A percentile compares a stretch with the other conserved stretches of the same genome.
Evolutionary conservation across 257 asterid species (phyloP).

Genomic region (Orobanche coerulescens): DNA sequence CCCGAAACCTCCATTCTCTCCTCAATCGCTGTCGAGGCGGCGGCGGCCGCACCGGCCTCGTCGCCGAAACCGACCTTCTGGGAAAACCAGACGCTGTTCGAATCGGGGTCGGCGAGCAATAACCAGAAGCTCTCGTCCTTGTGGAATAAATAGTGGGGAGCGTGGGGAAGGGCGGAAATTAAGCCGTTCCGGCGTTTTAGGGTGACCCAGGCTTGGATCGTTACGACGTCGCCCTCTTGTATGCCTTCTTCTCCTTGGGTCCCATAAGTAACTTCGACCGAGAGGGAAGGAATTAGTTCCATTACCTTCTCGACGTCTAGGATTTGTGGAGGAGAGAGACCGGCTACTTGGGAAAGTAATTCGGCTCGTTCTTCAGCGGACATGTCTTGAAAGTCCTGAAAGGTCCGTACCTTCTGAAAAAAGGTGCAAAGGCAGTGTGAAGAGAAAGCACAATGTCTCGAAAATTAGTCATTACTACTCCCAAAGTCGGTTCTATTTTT

Average conservation of each 20-base stretch:
- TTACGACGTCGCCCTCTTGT: conserved; percentile 81
- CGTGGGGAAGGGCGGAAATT: conserved; percentile 61
- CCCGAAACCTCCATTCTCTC: conserved; percentile 63
- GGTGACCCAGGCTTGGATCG: conserved; percentile 75
- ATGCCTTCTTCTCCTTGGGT: conserved; percentile 92
- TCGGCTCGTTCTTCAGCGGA: conserved; percentile 48
- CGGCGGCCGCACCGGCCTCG: conserved; percentile 50
- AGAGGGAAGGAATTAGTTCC: conserved; percentile 57
- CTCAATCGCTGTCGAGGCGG: conserved; percentile 58
- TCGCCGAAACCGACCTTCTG: conserved; percentile 61
- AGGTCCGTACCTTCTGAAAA: conserved; percentile 48
- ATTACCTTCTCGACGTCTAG: conserved; percentile 73
- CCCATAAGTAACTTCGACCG: conserved; percentile 61
- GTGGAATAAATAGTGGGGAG: conserved; percentile 70
- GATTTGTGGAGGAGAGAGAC: conserved; percentile 44
- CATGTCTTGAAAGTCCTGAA: conserved; percentile 58
- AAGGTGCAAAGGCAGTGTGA: conserved; percentile 17
- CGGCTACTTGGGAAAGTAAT: conserved; percentile 55
- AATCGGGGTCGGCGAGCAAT: conserved; percentile 62
- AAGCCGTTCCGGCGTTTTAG: conserved; percentile 66
- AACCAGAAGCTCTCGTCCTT: conserved; percentile 92
- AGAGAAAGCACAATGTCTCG: not conserved
- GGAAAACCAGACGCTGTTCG: conserved; percentile 72
- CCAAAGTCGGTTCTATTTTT: no score
- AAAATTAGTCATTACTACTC: no score